Conservation (phyloP, 371 early-diverging fungal species). For the Entomophthora muscae region DNA sequence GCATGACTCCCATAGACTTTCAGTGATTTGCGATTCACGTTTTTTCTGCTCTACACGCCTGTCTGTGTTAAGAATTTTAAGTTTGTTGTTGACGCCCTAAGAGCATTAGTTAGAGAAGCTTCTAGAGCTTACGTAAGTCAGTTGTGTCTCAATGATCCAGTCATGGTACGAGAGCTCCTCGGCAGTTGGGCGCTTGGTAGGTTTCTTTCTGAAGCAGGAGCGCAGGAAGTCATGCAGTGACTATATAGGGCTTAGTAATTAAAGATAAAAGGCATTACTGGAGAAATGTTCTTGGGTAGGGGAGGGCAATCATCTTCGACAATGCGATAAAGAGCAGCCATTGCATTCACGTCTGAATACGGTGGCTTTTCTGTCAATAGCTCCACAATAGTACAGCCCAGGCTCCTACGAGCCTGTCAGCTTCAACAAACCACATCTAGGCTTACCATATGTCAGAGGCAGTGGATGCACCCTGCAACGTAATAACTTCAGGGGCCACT, state of each 20-base stretch:
- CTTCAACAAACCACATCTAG: conserved; percentile 2
- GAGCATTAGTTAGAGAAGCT: not conserved
- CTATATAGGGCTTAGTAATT: conserved; percentile 9
- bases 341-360: conserved; percentile 54
- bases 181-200: conserved; percentile 47
- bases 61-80: conserved; percentile 11
- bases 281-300: conserved; percentile 59
- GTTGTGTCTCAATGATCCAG: conserved; percentile 39
- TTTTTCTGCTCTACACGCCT: not conserved
- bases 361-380: conserved; percentile 76
- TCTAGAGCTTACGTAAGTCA: conserved; percentile 1
- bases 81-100: conserved; percentile 10
- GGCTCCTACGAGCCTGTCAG: conserved; percentile 14
- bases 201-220: conserved; percentile 67
- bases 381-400: conserved; percentile 78
- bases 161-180: conserved; percentile 36
- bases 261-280: conserved; percentile 12
- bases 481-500: conserved; percentile 91
- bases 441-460: conserved; percentile 76
- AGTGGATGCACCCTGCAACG: conserved; percentile 56
- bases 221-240: conserved; percentile 54
- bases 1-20: conserved; percentile 6
- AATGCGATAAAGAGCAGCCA: conserved; percentile 79
- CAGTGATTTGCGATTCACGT: not conserved
- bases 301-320: conserved; percentile 82